These are phyloP conservation scores for Teunomyces tritomae DNA, from an alignment of 805 yeast genomes.

Conservation along the genomic window DNA sequence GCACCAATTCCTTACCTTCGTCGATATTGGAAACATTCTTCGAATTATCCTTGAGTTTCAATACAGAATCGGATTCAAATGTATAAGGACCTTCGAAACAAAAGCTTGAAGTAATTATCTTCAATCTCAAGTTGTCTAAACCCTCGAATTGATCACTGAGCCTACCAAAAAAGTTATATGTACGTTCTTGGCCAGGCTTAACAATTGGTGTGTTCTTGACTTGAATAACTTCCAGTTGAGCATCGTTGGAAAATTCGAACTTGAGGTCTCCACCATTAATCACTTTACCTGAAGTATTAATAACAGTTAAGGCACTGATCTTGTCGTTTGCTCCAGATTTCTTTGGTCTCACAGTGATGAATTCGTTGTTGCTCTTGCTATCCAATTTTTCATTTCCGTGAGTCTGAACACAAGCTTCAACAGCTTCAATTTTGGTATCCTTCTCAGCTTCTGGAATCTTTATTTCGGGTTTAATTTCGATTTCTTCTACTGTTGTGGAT, in stretches of 20 bases:
- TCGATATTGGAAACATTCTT: neutral
- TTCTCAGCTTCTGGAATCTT: neutral
- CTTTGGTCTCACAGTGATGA: conserved; percentile 14
- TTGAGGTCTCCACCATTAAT: conserved; percentile 29
- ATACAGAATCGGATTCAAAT: conserved; percentile 5
- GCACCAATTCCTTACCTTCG: neutral
- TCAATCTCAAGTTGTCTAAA: conserved; percentile 18
- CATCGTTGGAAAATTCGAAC: conserved; percentile 23
- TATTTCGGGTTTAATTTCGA: neutral
- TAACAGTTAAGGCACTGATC: conserved; percentile 22
- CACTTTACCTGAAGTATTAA: conserved; percentile 18
- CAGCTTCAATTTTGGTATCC: no score
- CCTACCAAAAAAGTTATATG: conserved; percentile 23
- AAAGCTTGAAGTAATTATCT: conserved; percentile 15
- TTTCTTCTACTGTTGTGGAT: no score
- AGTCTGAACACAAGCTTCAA: neutral
- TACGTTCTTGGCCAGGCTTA: conserved; percentile 24
- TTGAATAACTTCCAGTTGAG: conserved; percentile 12
- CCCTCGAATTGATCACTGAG: conserved; percentile 13
- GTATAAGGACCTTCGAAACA: conserved; percentile 13
- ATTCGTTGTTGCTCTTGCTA: neutral
- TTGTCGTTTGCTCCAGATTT: conserved; percentile 15
- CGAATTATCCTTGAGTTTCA: neutral
- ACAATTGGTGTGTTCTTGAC: conserved; percentile 25
- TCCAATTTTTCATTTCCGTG: neutral